Evolutionary conservation across 192 early-diverging fungal genomes (phyloP).

Genomic region (Umbelopsis sp.): DNA sequence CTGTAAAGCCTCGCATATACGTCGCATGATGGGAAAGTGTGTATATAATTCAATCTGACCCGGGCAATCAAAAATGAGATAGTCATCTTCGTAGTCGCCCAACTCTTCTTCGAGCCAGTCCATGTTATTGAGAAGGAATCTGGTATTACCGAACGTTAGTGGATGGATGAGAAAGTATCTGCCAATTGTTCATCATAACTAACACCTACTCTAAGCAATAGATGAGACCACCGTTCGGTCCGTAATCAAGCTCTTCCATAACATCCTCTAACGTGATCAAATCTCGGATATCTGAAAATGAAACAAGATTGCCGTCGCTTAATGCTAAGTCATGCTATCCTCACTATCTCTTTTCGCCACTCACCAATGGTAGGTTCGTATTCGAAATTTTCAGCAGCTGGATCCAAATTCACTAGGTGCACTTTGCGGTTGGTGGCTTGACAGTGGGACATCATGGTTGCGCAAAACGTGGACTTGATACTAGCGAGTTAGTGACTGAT

Average conservation of each 20-base stretch:
- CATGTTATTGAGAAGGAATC: conserved; percentile 89
- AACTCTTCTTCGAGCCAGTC: conserved; percentile 98
- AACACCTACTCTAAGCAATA: conserved; percentile 88
- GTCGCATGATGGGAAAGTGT: conserved; percentile 94
- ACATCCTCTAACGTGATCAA: conserved; percentile 98
- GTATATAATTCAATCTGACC: conserved; percentile 99
- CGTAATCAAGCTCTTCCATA: conserved; percentile 95
- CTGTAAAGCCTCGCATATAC: conserved; percentile 69
- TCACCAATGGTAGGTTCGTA: conserved; percentile 86
- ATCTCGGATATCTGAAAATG: conserved; percentile 80
- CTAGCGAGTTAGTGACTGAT: neutral
- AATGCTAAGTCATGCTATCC: neutral
- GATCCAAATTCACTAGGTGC: conserved; percentile 96
- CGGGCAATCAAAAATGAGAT: conserved; percentile 96
- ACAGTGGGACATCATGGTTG: conserved; percentile 93
- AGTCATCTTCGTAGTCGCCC: conserved; percentile 91
- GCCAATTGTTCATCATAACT: neutral
- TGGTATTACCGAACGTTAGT: conserved; percentile 19
- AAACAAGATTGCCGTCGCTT: neutral
- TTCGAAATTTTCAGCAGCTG: conserved; percentile 95
- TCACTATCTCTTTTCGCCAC: conserved; percentile 37
- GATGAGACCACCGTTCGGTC: conserved; percentile 96
- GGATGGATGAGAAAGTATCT: too few relatives aligned
- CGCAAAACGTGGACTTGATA: conserved; percentile 87
- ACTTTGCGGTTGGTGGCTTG: conserved; percentile 81